Evolutionary conservation across 2,329 filamentous ascomycete species (phyloP).

Genomic region (Arthrobotrys iridis): DNA sequence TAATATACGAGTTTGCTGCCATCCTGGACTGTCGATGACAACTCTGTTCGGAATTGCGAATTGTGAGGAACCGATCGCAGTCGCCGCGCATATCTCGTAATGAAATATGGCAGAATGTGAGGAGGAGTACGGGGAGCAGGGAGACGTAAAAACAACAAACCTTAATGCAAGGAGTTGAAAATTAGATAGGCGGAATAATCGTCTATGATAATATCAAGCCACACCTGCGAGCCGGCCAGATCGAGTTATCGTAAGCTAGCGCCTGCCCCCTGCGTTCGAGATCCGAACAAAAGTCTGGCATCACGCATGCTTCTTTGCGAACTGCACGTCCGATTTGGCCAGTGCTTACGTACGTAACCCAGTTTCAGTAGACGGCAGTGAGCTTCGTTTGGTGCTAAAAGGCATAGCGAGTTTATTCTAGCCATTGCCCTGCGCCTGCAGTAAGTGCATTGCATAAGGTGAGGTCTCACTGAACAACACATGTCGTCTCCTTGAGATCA

Average conservation of each 20-base stretch:
- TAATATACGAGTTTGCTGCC: conserved; percentile 1
- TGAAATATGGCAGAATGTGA: background rate
- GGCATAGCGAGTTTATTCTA: background rate
- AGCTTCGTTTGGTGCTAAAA: background rate
- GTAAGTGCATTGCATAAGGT: background rate
- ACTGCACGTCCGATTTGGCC: background rate
- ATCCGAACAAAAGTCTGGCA: background rate
- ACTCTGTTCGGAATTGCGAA: conserved; percentile 1
- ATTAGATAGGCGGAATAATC: background rate
- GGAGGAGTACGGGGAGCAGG: background rate
- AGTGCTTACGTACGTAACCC: conserved; percentile 13
- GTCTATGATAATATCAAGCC: conserved; percentile 4
- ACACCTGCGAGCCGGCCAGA: background rate
- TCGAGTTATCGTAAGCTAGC: conserved; percentile 11
- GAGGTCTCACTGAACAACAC: background rate
- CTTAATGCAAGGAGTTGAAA: background rate
- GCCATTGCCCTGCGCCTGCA: background rate
- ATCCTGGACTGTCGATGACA: background rate
- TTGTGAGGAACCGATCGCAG: background rate
- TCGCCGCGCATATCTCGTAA: background rate
- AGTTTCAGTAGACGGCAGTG: conserved; percentile 7
- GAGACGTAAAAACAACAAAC: background rate
- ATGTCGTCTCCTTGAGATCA: conserved; percentile 16
- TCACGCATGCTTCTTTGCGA: background rate
- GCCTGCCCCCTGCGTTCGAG: background rate